phyloP scores from a whole-genome alignment of 192 early-diverging fungal genomes.

The Coemansia sp. region DNA sequence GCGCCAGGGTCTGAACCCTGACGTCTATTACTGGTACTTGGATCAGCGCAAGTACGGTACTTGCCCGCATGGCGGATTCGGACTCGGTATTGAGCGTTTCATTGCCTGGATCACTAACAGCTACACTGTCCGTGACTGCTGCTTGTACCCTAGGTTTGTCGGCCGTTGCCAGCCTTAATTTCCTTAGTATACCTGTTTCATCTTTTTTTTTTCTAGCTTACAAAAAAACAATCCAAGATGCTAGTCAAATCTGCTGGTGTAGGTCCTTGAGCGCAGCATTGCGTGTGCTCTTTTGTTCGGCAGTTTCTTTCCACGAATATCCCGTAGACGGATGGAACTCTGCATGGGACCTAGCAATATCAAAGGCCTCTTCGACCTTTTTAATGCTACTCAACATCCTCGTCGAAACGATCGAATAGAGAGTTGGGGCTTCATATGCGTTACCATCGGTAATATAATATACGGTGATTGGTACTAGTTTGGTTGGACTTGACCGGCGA shows the following conservation, averaged over 20 bases:
- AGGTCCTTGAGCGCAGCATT: conserved; percentile 41
- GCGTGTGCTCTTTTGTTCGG: conserved; percentile 34
- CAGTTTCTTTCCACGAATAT: conserved; percentile 51
- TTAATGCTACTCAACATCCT: conserved; percentile 64
- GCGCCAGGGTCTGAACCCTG: conserved; percentile 90
- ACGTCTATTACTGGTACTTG: conserved; percentile 98
- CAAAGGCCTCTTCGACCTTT: conserved; percentile 46
- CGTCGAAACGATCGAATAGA: conserved; percentile 71
- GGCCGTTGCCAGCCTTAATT: conserved; percentile 81
- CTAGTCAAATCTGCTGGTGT: neutral
- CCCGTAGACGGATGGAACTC: conserved; percentile 54
- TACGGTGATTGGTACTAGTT: conserved; percentile 51
- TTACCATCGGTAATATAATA: conserved; percentile 74
- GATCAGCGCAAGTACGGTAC: conserved; percentile 99
- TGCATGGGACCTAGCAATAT: conserved; percentile 33
- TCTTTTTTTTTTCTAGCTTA: neutral
- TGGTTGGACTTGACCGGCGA: conserved; percentile 60
- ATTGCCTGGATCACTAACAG: conserved; percentile 96
- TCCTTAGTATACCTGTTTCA: neutral
- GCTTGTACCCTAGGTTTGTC: conserved; percentile 91
- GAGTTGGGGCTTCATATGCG: conserved; percentile 72
- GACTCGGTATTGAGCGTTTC: conserved; percentile 96
- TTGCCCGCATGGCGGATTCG: conserved; percentile 95
- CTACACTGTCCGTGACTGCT: conserved; percentile 85
- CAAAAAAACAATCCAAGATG: neutral